Evolutionary conservation across 2,329 filamentous ascomycete genomes (phyloP).

Genomic region (Plectosphaerella plurivora): DNA sequence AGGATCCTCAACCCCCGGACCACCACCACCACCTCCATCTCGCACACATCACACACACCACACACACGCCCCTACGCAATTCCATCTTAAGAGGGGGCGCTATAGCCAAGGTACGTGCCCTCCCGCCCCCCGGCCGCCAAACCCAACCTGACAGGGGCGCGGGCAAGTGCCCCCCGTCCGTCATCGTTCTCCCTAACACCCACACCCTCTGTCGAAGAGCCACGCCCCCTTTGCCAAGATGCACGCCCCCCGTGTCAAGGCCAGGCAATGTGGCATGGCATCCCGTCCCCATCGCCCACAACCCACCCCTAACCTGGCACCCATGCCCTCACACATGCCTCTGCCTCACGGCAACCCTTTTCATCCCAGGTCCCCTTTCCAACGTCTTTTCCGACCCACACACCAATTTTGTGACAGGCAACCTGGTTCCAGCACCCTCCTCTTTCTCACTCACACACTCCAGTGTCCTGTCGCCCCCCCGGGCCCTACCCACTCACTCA

Average conservation of each 20-base stretch:
- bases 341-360: slow-evolving; percentile 6
- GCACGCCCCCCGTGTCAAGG: slow-evolving; percentile 11
- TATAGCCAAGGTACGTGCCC: slow-evolving; percentile 20
- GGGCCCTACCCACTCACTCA: too few species aligned
- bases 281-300: background rate
- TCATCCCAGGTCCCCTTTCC: slow-evolving; percentile 33
- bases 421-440: slow-evolving; percentile 20
- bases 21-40: background rate
- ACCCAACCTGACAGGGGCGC: background rate
- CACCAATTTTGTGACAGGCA: slow-evolving; percentile 50
- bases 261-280: slow-evolving; percentile 16
- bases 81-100: slow-evolving; percentile 33
- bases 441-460: background rate
- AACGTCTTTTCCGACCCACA: slow-evolving; percentile 37
- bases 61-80: slow-evolving; percentile 22
- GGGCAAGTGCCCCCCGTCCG: background rate
- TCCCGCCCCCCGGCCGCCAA: slow-evolving; percentile 3
- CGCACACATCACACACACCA: slow-evolving; percentile 26
- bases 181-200: background rate
- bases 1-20: slow-evolving; percentile 12
- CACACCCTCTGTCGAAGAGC: slow-evolving; percentile 2
- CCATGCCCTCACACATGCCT: background rate
- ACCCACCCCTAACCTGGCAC: background rate
- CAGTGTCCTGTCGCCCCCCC: too few species aligned
- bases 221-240: slow-evolving; percentile 2